Evolutionary conservation across 176 grass and related monocot genomes (phyloP), one percentile per base, ranked within the genome.

Genomic region (Oryza glaberrima): DNA sequence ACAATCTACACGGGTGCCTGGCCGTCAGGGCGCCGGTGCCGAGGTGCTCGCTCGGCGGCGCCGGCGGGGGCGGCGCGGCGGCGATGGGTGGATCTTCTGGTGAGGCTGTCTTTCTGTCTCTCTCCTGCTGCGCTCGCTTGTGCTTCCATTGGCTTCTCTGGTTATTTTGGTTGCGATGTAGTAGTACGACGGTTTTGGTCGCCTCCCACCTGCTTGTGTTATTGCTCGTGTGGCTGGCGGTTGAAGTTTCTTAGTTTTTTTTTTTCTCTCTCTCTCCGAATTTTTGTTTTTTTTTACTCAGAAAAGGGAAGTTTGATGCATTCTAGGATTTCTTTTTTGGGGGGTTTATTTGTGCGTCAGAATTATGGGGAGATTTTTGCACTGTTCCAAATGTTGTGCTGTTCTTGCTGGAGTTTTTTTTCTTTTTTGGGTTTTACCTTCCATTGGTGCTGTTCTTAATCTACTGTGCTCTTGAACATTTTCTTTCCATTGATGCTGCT

Each of bases 21-120:
- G 47, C 88, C 26, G 73, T 77, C 65, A 85, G n/a, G 82, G 72
- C 83, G 78, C 35, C 78, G 23, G 41, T 72, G 66, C 72, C 73
- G 19, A 73, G 72, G 67, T 90, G 78, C 88, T 63, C 78, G 32
- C 70, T 58, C 47, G 46, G 84, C 77, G 70, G 19, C 36, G 76
- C 70, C 14, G 26, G 64, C 88, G 38, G 40, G 40, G 40, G 36
- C 40, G 4, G 4, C 51, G 17, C 41, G 41, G 68, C 20, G 26
- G 64, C 88, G 38, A 45, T 78, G 13, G 19, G 67, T 60, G 88
- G 78, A 86, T 86, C 83, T 86, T 77, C 83, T 34, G 88, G 88
- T 90, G 14, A 82, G 79, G 15, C 45, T 67, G 9, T 40, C 26
- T 54, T 22, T 22, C 22, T 22, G 22, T 22, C 26, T 45, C 7